Evolutionary conservation across 106 monocot genomes (phyloP).

Genomic region (Triglochin maritima): DNA sequence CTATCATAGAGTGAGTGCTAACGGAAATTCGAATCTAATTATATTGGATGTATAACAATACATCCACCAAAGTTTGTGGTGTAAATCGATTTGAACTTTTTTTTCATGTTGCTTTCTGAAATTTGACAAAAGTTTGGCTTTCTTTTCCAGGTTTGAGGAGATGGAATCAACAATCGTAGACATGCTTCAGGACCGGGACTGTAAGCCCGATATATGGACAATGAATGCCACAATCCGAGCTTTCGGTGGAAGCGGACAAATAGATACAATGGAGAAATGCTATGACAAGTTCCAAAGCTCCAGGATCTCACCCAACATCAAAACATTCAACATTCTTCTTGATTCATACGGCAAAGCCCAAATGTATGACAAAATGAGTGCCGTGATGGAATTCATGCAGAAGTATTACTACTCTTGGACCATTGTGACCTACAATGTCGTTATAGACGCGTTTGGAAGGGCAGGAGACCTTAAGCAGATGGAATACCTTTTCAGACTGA

Average conservation of each 20-base stretch:
- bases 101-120: background rate
- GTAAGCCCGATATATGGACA: constrained; percentile 94
- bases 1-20: background rate
- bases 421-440: constrained; percentile 87
- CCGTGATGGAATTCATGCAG: constrained; percentile 99
- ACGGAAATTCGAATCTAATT: too few species aligned
- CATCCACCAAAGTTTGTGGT: background rate
- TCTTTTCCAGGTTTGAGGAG: constrained; percentile 52
- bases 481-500: constrained; percentile 85
- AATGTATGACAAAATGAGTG: constrained; percentile 85
- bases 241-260: constrained; percentile 87
- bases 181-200: constrained; percentile 54
- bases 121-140: background rate
- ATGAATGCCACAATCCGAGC: constrained; percentile 95
- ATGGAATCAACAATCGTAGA: constrained; percentile 77
- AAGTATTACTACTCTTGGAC: constrained; percentile 93
- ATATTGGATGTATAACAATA: background rate
- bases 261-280: constrained; percentile 89
- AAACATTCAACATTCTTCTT: constrained; percentile 92
- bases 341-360: constrained; percentile 85
- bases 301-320: constrained; percentile 75
- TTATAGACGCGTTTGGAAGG: constrained; percentile 92
- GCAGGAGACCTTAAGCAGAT: constrained; percentile 79
- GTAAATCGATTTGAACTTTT: background rate
- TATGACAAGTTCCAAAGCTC: constrained; percentile 87